phyloP scores from a whole-genome alignment of 2,329 filamentous ascomycete genomes.

The Penicillium sp. region DNA sequence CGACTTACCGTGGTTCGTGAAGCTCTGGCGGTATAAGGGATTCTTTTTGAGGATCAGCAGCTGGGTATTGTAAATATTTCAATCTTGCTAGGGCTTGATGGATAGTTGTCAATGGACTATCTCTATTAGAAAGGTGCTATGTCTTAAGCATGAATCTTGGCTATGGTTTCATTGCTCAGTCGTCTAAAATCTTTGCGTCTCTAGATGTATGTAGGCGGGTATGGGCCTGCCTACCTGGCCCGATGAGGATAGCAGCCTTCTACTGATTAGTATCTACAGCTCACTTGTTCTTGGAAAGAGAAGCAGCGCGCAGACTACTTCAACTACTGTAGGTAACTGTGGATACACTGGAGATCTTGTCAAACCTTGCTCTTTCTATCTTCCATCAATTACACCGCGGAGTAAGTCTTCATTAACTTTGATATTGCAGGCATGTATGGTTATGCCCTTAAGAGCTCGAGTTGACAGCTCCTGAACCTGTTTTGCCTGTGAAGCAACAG shows the following conservation, averaged over 20 bases:
- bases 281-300: background rate
- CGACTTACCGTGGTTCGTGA: conserved; percentile 48
- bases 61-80: background rate
- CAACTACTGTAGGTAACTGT: background rate
- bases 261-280: background rate
- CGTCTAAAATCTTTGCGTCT: background rate
- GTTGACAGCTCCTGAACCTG: too few species aligned
- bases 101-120: background rate
- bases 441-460: background rate
- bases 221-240: background rate
- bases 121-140: background rate
- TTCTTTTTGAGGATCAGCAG: background rate
- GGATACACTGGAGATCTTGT: background rate
- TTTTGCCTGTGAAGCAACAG: background rate
- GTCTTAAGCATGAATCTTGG: background rate
- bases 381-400: background rate
- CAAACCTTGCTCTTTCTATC: background rate
- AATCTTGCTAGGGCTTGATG: background rate
- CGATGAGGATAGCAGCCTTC: background rate
- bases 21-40: background rate
- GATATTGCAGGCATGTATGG: background rate
- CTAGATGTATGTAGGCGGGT: background rate
- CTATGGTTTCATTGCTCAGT: background rate
- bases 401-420: background rate
- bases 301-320: background rate